These are phyloP conservation scores for Gonapodya prolifera DNA, from an alignment of 192 early-diverging fungal species.

Conservation along the genomic window DNA sequence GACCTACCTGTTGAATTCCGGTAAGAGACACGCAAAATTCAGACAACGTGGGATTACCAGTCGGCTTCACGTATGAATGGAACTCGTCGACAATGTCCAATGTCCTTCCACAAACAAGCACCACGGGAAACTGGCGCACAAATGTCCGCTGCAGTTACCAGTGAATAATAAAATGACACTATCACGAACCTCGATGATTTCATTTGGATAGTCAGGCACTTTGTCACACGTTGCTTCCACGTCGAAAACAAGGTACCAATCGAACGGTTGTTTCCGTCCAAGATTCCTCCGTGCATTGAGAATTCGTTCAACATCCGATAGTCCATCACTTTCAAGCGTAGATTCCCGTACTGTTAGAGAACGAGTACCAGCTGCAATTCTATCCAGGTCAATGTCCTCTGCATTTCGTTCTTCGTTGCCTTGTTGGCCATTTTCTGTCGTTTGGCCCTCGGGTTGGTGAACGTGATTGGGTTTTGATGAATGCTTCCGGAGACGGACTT, in stretches of 20 bases:
- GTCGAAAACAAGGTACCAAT: slow-evolving; percentile 63
- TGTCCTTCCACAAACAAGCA: slow-evolving; percentile 49
- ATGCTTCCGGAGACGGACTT: slow-evolving; percentile 25
- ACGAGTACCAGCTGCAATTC: not conserved
- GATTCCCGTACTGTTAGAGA: not conserved
- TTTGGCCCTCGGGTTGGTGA: slow-evolving; percentile 2
- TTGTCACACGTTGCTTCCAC: slow-evolving; percentile 69
- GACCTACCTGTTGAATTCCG: slow-evolving; percentile 60
- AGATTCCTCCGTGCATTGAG: not conserved
- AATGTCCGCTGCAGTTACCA: too few species aligned
- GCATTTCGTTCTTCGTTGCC: not conserved
- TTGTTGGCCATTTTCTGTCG: not conserved
- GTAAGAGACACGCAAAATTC: slow-evolving; percentile 67
- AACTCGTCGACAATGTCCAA: slow-evolving; percentile 56
- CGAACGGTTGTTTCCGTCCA: slow-evolving; percentile 27
- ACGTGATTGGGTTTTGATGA: slow-evolving; percentile 16
- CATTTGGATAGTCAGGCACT: slow-evolving; percentile 50
- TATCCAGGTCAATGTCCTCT: not conserved
- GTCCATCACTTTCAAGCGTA: not conserved
- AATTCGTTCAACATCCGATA: not conserved
- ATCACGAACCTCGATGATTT: slow-evolving; percentile 65
- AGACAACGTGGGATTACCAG: slow-evolving; percentile 46
- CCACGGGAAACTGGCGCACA: slow-evolving; percentile 51
- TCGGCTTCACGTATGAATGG: slow-evolving; percentile 58
- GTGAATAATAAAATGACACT: too few species aligned